These are phyloP conservation scores for Solanum piurae DNA, from an alignment of 257 asterid species.

Conservation along the genomic window DNA sequence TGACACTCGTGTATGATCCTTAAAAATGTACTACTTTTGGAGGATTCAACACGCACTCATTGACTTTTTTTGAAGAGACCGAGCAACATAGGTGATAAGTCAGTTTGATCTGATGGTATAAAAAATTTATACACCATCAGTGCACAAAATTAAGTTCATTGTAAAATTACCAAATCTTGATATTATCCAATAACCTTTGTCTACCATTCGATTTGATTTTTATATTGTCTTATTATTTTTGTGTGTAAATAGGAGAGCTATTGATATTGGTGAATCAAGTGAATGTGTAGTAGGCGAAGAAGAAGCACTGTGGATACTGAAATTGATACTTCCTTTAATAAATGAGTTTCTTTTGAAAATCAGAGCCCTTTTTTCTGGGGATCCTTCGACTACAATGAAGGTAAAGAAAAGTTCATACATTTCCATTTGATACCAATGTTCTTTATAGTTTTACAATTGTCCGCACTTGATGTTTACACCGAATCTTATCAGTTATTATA, in stretches of 20 bases:
- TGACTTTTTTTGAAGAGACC: neutral
- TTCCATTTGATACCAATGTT: neutral
- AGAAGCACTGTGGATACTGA: constrained; percentile 63
- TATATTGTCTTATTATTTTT: neutral
- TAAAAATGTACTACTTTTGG: neutral
- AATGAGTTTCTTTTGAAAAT: constrained; percentile 67
- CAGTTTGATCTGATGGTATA: neutral
- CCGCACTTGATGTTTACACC: neutral
- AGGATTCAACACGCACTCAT: neutral
- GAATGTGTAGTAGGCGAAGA: constrained; percentile 68
- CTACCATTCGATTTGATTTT: neutral
- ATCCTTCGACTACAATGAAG: constrained; percentile 94
- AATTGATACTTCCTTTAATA: constrained; percentile 53
- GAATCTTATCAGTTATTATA: neutral
- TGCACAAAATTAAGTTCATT: neutral
- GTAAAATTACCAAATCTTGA: neutral
- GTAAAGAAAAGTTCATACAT: constrained; percentile 15
- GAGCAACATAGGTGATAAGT: neutral
- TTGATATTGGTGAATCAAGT: constrained; percentile 19
- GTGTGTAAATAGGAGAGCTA: constrained; percentile 30
- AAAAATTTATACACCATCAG: neutral
- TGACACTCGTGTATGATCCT: neutral
- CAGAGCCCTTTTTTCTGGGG: constrained; percentile 89
- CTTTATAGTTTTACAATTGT: neutral
- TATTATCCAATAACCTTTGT: neutral